phyloP scores from a whole-genome alignment of 169 alveolate genomes.

The Plasmodium coatneyi region DNA sequence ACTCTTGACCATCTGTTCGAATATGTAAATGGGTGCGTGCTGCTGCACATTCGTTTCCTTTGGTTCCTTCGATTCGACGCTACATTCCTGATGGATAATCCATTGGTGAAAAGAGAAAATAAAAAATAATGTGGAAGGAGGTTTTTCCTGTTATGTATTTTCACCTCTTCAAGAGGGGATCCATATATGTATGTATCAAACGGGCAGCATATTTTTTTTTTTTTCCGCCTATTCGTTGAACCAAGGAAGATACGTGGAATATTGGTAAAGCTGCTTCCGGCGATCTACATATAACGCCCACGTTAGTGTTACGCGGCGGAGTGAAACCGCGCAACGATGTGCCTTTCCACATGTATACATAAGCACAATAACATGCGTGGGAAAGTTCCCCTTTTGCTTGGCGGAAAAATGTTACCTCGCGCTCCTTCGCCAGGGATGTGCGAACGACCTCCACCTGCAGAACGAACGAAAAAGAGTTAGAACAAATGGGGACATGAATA shows the following conservation, averaged over 20 bases:
- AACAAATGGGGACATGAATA: not conserved
- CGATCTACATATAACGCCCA: not conserved
- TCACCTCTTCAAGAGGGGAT: not conserved
- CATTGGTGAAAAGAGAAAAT: not conserved
- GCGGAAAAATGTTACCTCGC: not conserved
- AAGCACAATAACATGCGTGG: not conserved
- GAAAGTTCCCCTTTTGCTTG: not conserved
- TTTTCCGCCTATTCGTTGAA: not conserved
- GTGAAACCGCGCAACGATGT: not conserved
- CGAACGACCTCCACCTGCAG: not conserved
- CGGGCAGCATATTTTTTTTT: not conserved
- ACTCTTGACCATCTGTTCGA: slow-evolving; percentile 73
- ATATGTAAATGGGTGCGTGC: slow-evolving; percentile 58
- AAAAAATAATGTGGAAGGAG: not conserved
- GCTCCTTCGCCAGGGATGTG: not conserved
- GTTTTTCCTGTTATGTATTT: not conserved
- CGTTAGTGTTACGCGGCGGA: not conserved
- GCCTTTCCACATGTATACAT: not conserved
- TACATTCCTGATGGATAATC: not conserved
- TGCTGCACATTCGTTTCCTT: not conserved
- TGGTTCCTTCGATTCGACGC: not conserved
- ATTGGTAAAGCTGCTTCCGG: not conserved
- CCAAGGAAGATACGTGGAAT: not conserved
- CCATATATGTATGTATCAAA: not conserved
- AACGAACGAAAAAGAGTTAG: not conserved